A percentile compares a stretch with the other conserved stretches of the same genome.
Evolutionary conservation across 2,329 filamentous ascomycete genomes (phyloP).

Genomic region (Penicillium psychrosexuale): DNA sequence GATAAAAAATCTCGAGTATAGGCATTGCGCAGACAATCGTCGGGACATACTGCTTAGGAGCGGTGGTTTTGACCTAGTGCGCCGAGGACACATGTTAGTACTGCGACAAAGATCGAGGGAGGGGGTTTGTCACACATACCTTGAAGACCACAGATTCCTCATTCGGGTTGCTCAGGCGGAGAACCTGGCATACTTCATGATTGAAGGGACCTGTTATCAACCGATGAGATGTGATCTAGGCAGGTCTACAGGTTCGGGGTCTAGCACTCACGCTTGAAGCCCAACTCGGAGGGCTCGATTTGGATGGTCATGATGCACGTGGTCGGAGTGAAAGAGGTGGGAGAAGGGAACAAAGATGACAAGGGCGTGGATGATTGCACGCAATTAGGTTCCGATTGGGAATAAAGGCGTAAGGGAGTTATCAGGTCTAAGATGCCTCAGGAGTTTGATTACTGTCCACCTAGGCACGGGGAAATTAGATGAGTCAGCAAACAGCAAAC

Average conservation of each 20-base stretch:
- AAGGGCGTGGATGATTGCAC: not conserved
- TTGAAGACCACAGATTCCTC: slow-evolving; percentile 63
- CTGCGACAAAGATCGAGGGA: slow-evolving; percentile 12
- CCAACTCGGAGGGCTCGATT: slow-evolving; percentile 85
- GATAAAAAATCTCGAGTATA: slow-evolving; percentile 10
- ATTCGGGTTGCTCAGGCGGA: slow-evolving; percentile 59
- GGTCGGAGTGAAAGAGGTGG: not conserved
- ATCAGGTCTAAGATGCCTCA: slow-evolving; percentile 18
- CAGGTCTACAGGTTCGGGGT: slow-evolving; percentile 3
- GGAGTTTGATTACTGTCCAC: slow-evolving; percentile 24
- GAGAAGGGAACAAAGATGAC: not conserved
- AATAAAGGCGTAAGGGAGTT: slow-evolving; percentile 11
- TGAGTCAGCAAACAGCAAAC: slow-evolving; percentile 21
- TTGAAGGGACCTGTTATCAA: slow-evolving; percentile 57
- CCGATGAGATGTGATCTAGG: slow-evolving; percentile 20
- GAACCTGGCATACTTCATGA: slow-evolving; percentile 60
- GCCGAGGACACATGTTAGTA: slow-evolving; percentile 24
- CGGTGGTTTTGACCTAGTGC: slow-evolving; percentile 91
- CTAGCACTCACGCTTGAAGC: slow-evolving; percentile 71
- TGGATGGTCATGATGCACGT: slow-evolving; percentile 79
- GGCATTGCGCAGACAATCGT: slow-evolving; percentile 19
- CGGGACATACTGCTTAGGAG: slow-evolving; percentile 85
- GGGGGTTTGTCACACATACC: slow-evolving; percentile 39
- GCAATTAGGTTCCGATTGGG: slow-evolving; percentile 12
- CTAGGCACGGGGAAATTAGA: slow-evolving; percentile 4